Base-by-base conservation (phyloP, 805 yeast species). In the Debaryomyces castellii region DNA sequence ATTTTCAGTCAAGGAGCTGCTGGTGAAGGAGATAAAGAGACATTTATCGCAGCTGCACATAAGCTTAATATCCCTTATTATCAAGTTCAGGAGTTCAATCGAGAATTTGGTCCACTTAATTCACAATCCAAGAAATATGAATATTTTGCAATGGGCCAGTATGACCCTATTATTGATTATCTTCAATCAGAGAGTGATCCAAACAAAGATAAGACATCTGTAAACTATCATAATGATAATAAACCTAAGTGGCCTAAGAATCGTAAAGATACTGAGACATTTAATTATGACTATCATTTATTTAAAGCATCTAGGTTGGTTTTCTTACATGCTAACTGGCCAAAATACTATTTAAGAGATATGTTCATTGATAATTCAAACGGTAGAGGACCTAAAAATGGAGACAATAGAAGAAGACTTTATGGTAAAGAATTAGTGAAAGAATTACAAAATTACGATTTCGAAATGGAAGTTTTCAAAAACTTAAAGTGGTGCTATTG, bases 11-110 rank as follows among this genome's bases (percentile, higher is more conserved):
- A 70, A 51, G 76, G 76, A 5, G 70, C 71, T 0, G 73, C 71
- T 2, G 76, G 74, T 3, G 71, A 66, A 52, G 76, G 76, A 21
- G 76, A 70, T 47, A 69, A 69, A 48, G 76, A 70, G 45, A 70
- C 74, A 10, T 69, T 70, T 44, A 56, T 69, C 12, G 71, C 76
- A 0, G 74, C 74, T 1, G 72, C 73, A 12, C 74, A 69, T 48
- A 64, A 62, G 49, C 53, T 70, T 28, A 53, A 52, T 5, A 56
- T 64, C 24, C 71, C 73, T 1, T 70, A 65, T 51, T 67, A 69
- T 51, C 68, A 67, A 52, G 74, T 70, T 14, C 50, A 50, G 22
- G 72, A 67, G 48, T 67, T 66, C 49, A 63, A 54, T 46, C 52
- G 72, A 24, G 73, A 67, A 51, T 67, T 67, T 41, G 73, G 72